Conservation (phyloP, 805 yeast genomes). For the Nakazawaea ernobii region DNA sequence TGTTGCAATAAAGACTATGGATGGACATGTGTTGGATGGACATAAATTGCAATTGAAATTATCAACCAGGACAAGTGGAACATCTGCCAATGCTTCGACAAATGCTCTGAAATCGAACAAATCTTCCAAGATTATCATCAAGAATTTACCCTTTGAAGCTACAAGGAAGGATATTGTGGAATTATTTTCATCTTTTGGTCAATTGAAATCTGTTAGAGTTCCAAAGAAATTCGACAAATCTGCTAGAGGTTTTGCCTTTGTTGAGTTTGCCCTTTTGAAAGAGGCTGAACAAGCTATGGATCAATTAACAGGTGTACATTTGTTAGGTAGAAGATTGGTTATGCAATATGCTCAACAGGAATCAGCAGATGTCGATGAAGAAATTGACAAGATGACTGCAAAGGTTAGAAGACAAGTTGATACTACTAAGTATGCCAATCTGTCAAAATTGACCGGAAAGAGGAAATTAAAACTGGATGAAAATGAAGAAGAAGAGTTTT, state of each 20-base stretch:
- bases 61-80: constrained; percentile 54
- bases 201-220: constrained; percentile 87
- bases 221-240: constrained; percentile 94
- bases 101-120: constrained; percentile 31
- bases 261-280: constrained; percentile 78
- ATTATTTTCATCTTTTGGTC: constrained; percentile 91
- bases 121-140: constrained; percentile 81
- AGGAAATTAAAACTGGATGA: constrained; percentile 65
- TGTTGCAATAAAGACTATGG: constrained; percentile 64
- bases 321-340: constrained; percentile 89
- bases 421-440: constrained; percentile 67
- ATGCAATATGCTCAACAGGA: constrained; percentile 88
- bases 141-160: constrained; percentile 96
- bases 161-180: constrained; percentile 89
- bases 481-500: constrained; percentile 30
- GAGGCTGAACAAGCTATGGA: constrained; percentile 95
- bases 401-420: constrained; percentile 79
- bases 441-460: constrained; percentile 63
- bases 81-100: constrained; percentile 19
- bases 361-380: constrained; percentile 79
- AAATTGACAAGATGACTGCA: constrained; percentile 83
- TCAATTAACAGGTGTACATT: constrained; percentile 91
- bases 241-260: constrained; percentile 97
- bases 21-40: constrained; percentile 78
- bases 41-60: constrained; percentile 86